Evolutionary conservation across 192 early-diverging fungal genomes (phyloP).

Genomic region (Mortierella alpina): DNA sequence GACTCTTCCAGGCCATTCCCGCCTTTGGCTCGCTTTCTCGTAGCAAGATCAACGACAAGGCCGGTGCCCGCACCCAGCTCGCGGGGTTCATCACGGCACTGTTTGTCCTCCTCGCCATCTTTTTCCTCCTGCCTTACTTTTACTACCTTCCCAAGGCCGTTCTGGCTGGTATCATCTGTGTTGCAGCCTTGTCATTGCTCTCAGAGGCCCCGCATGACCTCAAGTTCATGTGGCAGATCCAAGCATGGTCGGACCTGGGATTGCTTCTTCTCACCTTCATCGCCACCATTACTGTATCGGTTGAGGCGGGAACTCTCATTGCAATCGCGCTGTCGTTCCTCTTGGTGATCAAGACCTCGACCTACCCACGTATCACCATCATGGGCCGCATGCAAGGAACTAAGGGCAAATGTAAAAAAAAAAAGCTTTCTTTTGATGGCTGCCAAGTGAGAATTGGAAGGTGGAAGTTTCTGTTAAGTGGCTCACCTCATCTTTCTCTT

Average conservation of each 20-base stretch:
- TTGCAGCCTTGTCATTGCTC: conserved; percentile 84
- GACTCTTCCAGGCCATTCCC: conserved; percentile 78
- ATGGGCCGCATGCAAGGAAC: conserved; percentile 63
- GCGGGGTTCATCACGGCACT: conserved; percentile 84
- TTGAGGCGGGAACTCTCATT: conserved; percentile 93
- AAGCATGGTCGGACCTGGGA: conserved; percentile 85
- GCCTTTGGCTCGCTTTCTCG: conserved; percentile 93
- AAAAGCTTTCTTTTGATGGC: background rate
- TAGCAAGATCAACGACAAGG: conserved; percentile 92
- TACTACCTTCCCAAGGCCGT: conserved; percentile 88
- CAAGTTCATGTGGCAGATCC: conserved; percentile 80
- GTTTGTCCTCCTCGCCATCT: conserved; percentile 81
- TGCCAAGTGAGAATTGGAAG: background rate
- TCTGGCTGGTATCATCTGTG: conserved; percentile 83
- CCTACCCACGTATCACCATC: conserved; percentile 82
- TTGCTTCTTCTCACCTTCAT: conserved; percentile 90
- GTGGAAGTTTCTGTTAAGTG: conserved; percentile 37
- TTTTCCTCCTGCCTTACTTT: conserved; percentile 86
- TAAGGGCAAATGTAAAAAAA: conserved; percentile 39
- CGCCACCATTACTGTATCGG: conserved; percentile 88
- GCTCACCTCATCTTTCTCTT: conserved; percentile 10
- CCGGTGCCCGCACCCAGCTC: conserved; percentile 91
- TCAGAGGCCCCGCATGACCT: conserved; percentile 81
- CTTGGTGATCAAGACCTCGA: conserved; percentile 93
- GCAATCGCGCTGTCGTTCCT: conserved; percentile 89